Conservation (phyloP, 441 rosid genomes). For the Aleurites moluccanus region DNA sequence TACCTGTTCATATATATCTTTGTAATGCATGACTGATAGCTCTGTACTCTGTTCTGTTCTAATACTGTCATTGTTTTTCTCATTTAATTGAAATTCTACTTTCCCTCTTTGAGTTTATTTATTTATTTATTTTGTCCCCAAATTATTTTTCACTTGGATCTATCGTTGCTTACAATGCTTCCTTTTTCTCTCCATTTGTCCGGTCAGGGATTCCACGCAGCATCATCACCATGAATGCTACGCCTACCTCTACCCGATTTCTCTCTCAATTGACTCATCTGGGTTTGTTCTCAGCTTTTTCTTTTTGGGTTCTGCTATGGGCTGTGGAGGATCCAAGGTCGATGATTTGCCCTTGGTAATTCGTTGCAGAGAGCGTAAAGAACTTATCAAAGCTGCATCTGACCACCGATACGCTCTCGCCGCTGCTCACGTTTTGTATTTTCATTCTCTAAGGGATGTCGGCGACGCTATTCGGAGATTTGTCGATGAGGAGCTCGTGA, state of each 20-base stretch:
- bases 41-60: conserved; percentile 2
- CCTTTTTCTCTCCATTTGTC: background rate
- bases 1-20: background rate
- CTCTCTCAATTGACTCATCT: conserved; percentile 5
- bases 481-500: conserved; percentile 70
- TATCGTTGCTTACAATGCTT: conserved; percentile 17
- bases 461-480: conserved; percentile 78
- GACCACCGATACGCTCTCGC: conserved; percentile 72
- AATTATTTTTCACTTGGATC: background rate
- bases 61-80: background rate
- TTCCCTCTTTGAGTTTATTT: background rate
- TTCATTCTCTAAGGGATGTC: conserved; percentile 62
- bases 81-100: conserved; percentile 2
- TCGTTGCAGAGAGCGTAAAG: conserved; percentile 74
- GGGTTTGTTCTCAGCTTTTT: background rate
- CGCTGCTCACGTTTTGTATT: conserved; percentile 71
- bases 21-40: background rate
- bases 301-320: conserved; percentile 44
- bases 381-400: conserved; percentile 62
- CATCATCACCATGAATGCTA: conserved; percentile 23
- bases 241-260: background rate
- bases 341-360: conserved; percentile 70
- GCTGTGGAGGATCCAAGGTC: conserved; percentile 91
- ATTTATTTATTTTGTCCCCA: background rate
- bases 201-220: conserved; percentile 4